Percentiles rank a stretch among this genome's conserved stretches.
These are phyloP conservation scores for Litchi chinensis DNA, from an alignment of 345 rosid genomes.

Conservation along the genomic window DNA sequence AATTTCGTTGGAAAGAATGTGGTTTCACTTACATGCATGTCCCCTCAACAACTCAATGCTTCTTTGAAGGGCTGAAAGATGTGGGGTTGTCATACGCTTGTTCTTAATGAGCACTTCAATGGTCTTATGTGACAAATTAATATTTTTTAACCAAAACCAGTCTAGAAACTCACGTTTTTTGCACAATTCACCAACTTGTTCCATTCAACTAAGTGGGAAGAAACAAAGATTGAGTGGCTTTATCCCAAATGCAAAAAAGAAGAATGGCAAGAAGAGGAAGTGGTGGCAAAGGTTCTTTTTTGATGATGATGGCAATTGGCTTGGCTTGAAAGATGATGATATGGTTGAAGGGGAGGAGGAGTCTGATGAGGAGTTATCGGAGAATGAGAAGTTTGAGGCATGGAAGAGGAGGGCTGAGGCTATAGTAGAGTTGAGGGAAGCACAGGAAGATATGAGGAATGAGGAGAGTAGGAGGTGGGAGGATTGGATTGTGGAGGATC, in stretches of 20 bases:
- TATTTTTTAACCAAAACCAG: constrained; percentile 37
- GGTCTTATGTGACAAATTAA: constrained; percentile 47
- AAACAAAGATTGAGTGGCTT: constrained; percentile 44
- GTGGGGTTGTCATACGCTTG: constrained; percentile 46
- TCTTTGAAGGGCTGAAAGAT: constrained; percentile 38
- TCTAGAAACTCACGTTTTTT: constrained; percentile 18
- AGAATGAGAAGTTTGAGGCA: constrained; percentile 71
- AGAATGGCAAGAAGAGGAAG: constrained; percentile 38
- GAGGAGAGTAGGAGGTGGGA: constrained; percentile 88
- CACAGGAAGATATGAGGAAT: constrained; percentile 66
- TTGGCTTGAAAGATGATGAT: constrained; percentile 70
- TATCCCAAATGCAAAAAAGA: constrained; percentile 46
- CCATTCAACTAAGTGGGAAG: constrained; percentile 26
- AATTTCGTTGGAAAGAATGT: not conserved
- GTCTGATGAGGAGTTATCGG: constrained; percentile 47
- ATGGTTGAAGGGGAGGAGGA: constrained; percentile 47
- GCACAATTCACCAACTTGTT: constrained; percentile 24
- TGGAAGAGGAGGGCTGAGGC: constrained; percentile 96
- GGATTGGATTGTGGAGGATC: constrained; percentile 81
- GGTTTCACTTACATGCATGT: not conserved
- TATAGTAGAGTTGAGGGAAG: constrained; percentile 85
- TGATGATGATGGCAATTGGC: constrained; percentile 87
- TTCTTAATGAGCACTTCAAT: constrained; percentile 74
- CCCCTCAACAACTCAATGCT: not conserved
- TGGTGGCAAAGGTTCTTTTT: constrained; percentile 91